Evolutionary conservation across 2,329 filamentous ascomycete species (phyloP).

Genomic region (Monosporascus sp.): DNA sequence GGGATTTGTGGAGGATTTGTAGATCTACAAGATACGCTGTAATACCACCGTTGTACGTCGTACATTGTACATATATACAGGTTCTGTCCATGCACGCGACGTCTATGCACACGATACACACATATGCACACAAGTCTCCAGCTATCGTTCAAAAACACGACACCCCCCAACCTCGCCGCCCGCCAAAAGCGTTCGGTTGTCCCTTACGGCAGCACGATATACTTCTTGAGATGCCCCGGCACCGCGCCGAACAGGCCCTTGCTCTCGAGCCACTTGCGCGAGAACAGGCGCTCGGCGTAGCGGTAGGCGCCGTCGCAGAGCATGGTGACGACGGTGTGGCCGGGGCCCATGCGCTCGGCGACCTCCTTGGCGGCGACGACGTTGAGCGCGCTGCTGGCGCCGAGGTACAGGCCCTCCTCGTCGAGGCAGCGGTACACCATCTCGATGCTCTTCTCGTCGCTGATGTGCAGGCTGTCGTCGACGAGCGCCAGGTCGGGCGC

Average conservation of each 20-base stretch:
- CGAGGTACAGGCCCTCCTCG: constrained; percentile 92
- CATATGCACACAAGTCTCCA: constrained; percentile 10
- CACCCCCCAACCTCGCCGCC: background rate
- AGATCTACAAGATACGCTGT: constrained; percentile 6
- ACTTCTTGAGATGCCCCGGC: constrained; percentile 82
- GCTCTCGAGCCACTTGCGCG: constrained; percentile 78
- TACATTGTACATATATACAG: constrained; percentile 14
- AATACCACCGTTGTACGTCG: constrained; percentile 8
- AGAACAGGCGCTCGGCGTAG: constrained; percentile 92
- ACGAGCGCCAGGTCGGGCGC: constrained; percentile 76
- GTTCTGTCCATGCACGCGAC: too few relatives aligned
- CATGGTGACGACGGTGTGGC: constrained; percentile 88
- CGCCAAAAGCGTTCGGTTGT: background rate
- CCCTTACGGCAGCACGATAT: constrained; percentile 78
- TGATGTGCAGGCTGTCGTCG: constrained; percentile 79
- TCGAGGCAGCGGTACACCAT: constrained; percentile 97
- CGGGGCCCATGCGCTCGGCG: constrained; percentile 81
- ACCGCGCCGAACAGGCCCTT: constrained; percentile 81
- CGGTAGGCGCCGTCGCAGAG: constrained; percentile 96
- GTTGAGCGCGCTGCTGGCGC: constrained; percentile 89
- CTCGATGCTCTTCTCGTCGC: constrained; percentile 90
- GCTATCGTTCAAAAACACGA: background rate
- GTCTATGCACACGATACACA: too few relatives aligned
- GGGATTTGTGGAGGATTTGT: too few relatives aligned
- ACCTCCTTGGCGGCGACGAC: constrained; percentile 94